Evolutionary conservation across 2,329 filamentous ascomycete species (phyloP), one percentile per base, ranked within the genome.

Genomic region (Epichloe sylvatica): DNA sequence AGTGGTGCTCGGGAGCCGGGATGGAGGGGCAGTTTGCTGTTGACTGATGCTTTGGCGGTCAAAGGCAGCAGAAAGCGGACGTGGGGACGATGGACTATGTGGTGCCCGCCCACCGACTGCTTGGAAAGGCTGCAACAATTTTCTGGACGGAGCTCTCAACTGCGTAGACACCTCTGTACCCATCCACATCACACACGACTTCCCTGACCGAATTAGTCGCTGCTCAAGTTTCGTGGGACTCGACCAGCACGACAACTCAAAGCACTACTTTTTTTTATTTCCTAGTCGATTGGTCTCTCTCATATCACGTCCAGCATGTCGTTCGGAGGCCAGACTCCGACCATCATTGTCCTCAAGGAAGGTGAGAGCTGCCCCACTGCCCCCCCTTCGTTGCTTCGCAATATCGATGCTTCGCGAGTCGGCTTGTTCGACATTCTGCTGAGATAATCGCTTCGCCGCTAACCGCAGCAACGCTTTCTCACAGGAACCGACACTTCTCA

Each of bases 331-430:
- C 91, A 96, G 72, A 92, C 91, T 66, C 91, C 91, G 68, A 96
- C 91, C 61, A 96, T 96, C 68, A 88, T 97, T 70, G 90, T 97
- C 75, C 81, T 97, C 65, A 94, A 92, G 75, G 91, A 96, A 77
- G 90, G 90, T 94, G 42, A 57, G 66, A 76, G 66, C 60, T 64
- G 64, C 66, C 64, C 67, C 68, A 64, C 68, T 62, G 62, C 59
- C 57, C 55, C 57, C 58, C 41, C 23, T 11, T 41, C 34, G 17
- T 45, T 21, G 49, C 25, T 38, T 52, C 34, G 37, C 21, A 55
- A 54, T 53, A 53, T 55, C 35, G 33, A 46, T 19, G 42, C 34
- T 43, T 43, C 23, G 21, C 34, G 15, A 12, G 35, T 23, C 37
- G 34, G 21, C n/a, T 34, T 25, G n/a, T 8, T 30, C 33, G n/a